Evolutionary conservation across 345 rosid genomes (phyloP), one percentile per base, ranked within the genome.

Genomic region (Salix caprea): DNA sequence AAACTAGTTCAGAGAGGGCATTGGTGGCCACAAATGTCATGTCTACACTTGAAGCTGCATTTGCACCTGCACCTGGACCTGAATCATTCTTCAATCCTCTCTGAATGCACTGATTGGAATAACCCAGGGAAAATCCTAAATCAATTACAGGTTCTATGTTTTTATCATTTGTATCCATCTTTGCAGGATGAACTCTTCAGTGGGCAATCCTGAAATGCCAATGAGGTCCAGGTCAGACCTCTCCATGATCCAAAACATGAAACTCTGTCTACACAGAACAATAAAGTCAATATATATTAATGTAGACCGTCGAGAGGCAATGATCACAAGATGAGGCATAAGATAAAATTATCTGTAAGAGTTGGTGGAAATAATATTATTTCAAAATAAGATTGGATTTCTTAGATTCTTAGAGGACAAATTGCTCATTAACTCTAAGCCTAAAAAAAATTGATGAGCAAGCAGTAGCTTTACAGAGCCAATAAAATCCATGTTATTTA

Each of bases 41-140:
- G 79, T 83, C 77, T 42, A 76, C 72, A 52, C 81, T 85, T 42
- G 89, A 84, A 80, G 85, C 90, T 86, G 96, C 97, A 96, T 91
- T 89, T 90, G 91, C 94, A 88, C 97, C 94, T 90, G 94, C 90
- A 87, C 97, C 94, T 90, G 94, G 89, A 87, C 92, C 91, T 73
- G 89, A 81, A 83, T 82, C 86, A 66, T 69, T 70, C 52, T 69
- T 83, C 77, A 80, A 71, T 77, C 76, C 79, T 83, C 83, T 82
- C 77, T 67, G 82, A 39, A 72, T 67, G 71, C 42, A 70, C 71
- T 71, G 82, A 79, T 79, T 65, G 65, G 90, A 84, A 80, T 76
- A 73, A 82, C 74, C 82, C 42, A 78, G 77, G 58, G 87, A 68
- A 77, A 86, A 91, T 82, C 78, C 77, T 73, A 79, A 78, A 68